Percentiles rank a stretch among this genome's conserved stretches.
Conservation (phyloP, 1,139 yeast genomes). For the Scheffersomyces parashehatae region DNA sequence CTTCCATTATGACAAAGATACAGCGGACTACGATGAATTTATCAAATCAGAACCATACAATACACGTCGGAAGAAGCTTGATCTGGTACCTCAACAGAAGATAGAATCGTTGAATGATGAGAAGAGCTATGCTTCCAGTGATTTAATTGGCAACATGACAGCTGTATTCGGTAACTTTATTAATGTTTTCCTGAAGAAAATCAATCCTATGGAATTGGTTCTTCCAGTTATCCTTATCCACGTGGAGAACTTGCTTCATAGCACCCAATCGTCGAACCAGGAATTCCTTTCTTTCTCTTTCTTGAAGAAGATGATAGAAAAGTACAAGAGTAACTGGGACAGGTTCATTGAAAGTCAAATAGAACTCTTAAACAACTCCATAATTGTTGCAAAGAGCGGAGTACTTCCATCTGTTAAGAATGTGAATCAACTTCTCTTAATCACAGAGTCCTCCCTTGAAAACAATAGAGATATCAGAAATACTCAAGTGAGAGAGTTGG, state of each 20-base stretch:
- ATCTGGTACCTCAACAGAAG: constrained; percentile 19
- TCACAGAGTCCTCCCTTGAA: constrained; percentile 36
- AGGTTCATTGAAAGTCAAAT: constrained; percentile 58
- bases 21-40: constrained; percentile 49
- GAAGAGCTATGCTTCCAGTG: constrained; percentile 48
- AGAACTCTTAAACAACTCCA: constrained; percentile 52
- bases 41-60: constrained; percentile 42
- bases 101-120: constrained; percentile 13
- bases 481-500: constrained; percentile 30
- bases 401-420: constrained; percentile 36
- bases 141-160: constrained; percentile 52
- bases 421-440: constrained; percentile 32
- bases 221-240: constrained; percentile 39
- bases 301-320: constrained; percentile 53
- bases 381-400: constrained; percentile 44
- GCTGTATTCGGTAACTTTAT: constrained; percentile 54
- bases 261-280: constrained; percentile 53
- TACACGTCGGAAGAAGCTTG: constrained; percentile 30
- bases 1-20: constrained; percentile 62
- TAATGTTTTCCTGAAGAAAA: constrained; percentile 35
- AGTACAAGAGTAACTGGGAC: constrained; percentile 57
- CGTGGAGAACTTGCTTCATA: constrained; percentile 41
- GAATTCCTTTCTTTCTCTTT: constrained; percentile 60
- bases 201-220: constrained; percentile 39
- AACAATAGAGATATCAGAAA: constrained; percentile 19